Percentiles rank a stretch among this genome's conserved stretches.
Evolutionary conservation across 2,329 filamentous ascomycete genomes (phyloP).

Genomic region (Stachybotrys chlorohalonatus): DNA sequence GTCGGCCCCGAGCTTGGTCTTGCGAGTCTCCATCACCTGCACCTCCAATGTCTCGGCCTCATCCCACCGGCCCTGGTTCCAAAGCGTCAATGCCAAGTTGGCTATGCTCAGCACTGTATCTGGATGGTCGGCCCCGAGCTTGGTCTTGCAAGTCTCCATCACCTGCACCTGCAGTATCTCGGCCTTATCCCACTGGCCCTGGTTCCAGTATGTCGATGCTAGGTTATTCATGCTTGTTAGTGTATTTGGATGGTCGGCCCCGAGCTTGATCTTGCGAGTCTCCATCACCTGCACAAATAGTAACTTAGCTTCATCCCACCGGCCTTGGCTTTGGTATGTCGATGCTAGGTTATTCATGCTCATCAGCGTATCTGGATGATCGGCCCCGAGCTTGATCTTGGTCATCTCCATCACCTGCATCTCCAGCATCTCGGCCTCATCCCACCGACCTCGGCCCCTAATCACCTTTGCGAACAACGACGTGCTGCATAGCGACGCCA

Average conservation of each 20-base stretch:
- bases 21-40: conserved; percentile 3
- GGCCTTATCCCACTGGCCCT: neutral
- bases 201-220: too few relatives aligned
- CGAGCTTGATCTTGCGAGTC: neutral
- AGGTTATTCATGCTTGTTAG: too few relatives aligned
- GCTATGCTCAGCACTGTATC: too few relatives aligned
- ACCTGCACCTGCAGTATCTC: neutral
- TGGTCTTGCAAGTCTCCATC: neutral
- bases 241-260: too few relatives aligned
- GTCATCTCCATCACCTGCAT: neutral
- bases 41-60: conserved; percentile 8
- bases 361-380: neutral
- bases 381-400: neutral
- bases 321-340: neutral
- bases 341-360: neutral
- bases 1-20: conserved; percentile 5
- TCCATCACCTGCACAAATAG: neutral
- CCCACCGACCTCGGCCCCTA: neutral
- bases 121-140: neutral
- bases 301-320: neutral
- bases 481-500: neutral
- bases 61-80: neutral
- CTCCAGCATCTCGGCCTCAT: neutral
- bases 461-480: neutral
- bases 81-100: neutral